Percentiles rank a stretch among this genome's conserved stretches.
phyloP scores from a whole-genome alignment of 2,329 filamentous ascomycete species.

The Fusarium pseudoanthophilum region DNA sequence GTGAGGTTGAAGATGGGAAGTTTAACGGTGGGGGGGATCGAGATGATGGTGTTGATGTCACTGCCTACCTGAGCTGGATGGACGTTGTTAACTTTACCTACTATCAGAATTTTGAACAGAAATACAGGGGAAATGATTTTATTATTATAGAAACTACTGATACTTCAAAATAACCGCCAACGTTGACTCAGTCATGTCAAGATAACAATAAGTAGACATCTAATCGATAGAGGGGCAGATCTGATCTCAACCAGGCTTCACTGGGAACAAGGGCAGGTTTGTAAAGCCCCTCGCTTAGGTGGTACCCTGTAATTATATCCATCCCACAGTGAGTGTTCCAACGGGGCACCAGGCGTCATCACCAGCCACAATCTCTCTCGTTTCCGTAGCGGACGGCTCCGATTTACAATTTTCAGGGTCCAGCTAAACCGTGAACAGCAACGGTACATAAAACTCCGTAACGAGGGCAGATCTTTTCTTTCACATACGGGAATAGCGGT shows the following conservation, averaged over 20 bases:
- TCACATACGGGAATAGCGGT: neutral
- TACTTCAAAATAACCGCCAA: too few species aligned
- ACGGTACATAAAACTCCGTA: neutral
- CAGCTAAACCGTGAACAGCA: slow-evolving; percentile 22
- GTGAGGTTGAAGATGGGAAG: slow-evolving; percentile 13
- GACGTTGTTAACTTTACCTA: neutral
- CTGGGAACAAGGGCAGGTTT: slow-evolving; percentile 14
- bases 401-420: slow-evolving; percentile 25
- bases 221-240: slow-evolving; percentile 34
- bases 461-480: neutral
- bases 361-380: slow-evolving; percentile 19
- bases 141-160: neutral
- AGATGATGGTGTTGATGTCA: slow-evolving; percentile 16
- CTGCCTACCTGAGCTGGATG: neutral
- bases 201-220: slow-evolving; percentile 12
- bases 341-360: slow-evolving; percentile 16
- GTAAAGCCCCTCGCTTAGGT: slow-evolving; percentile 31
- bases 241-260: neutral
- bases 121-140: too few species aligned
- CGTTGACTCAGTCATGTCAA: neutral
- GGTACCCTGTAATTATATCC: neutral
- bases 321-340: neutral
- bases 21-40: slow-evolving; percentile 23
- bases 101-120: neutral
- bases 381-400: slow-evolving; percentile 16